Percentiles rank a stretch among this genome's conserved stretches.
Conservation (phyloP, 2,329 filamentous ascomycete species). For the Dactylella cylindrospora region DNA sequence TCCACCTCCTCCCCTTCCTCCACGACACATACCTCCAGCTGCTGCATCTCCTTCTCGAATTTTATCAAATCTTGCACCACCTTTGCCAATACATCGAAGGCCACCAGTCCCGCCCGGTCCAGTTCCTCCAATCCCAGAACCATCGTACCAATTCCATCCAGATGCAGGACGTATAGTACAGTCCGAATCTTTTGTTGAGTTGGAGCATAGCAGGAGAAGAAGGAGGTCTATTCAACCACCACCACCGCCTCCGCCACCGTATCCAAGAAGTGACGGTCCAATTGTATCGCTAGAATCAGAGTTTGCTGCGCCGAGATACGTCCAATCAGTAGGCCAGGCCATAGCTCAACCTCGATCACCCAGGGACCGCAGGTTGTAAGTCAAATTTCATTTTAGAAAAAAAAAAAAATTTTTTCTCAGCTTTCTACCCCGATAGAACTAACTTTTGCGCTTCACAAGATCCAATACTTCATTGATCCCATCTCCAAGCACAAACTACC, state of each 20-base stretch:
- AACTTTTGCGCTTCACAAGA: slow-evolving; percentile 12
- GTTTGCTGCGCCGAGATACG: slow-evolving; percentile 41
- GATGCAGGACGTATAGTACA: slow-evolving; percentile 42
- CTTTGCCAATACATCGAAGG: slow-evolving; percentile 38
- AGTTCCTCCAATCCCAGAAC: slow-evolving; percentile 31
- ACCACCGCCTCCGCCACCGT: slow-evolving; percentile 33
- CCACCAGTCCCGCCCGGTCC: too few relatives aligned
- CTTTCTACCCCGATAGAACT: too few relatives aligned
- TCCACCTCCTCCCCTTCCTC: slow-evolving; percentile 20
- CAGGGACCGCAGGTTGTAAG: slow-evolving; percentile 38
- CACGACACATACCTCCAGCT: slow-evolving; percentile 30
- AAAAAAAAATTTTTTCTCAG: slow-evolving; percentile 3
- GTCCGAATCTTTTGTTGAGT: slow-evolving; percentile 31
- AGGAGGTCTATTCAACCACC: slow-evolving; percentile 35
- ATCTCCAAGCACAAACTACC: slow-evolving; percentile 29
- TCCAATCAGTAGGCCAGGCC: slow-evolving; percentile 38
- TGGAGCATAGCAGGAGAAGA: slow-evolving; percentile 38
- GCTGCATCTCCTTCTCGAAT: slow-evolving; percentile 27
- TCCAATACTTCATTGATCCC: slow-evolving; percentile 32
- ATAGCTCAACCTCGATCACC: slow-evolving; percentile 35
- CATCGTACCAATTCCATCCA: slow-evolving; percentile 27
- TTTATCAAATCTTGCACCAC: slow-evolving; percentile 32
- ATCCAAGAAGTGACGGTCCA: slow-evolving; percentile 20
- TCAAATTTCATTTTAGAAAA: slow-evolving; percentile 1
- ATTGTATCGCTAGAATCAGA: slow-evolving; percentile 35